These are phyloP conservation scores for Nothopassalora personata DNA, from an alignment of 2,329 filamentous ascomycete species.

Conservation along the genomic window DNA sequence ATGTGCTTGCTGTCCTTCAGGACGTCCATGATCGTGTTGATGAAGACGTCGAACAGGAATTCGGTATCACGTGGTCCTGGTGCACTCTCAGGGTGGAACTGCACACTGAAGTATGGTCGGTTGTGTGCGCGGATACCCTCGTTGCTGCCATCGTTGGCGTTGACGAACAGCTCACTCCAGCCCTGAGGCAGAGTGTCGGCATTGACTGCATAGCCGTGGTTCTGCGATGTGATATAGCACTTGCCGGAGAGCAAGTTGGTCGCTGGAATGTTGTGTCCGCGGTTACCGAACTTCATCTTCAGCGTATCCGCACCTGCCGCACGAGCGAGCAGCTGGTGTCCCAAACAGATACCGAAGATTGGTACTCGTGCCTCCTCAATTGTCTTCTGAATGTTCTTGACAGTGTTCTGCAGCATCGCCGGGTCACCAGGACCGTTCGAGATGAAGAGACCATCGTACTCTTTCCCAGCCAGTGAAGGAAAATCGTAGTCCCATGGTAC, in stretches of 20 bases:
- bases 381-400: conserved; percentile 70
- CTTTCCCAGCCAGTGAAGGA: conserved; percentile 64
- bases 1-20: conserved; percentile 63
- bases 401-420: conserved; percentile 71
- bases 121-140: conserved; percentile 87
- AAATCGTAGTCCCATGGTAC: conserved; percentile 97
- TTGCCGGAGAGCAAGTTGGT: conserved; percentile 92
- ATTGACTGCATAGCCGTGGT: conserved; percentile 94
- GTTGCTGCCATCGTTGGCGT: conserved; percentile 96
- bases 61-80: conserved; percentile 94
- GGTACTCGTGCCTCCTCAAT: conserved; percentile 76
- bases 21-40: conserved; percentile 72
- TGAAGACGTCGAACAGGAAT: conserved; percentile 94
- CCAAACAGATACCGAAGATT: conserved; percentile 93
- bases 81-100: conserved; percentile 97
- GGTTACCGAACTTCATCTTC: conserved; percentile 99
- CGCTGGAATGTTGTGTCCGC: conserved; percentile 96
- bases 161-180: conserved; percentile 94
- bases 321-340: conserved; percentile 85
- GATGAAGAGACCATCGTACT: conserved; percentile 95
- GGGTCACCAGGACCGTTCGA: conserved; percentile 98
- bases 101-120: conserved; percentile 96
- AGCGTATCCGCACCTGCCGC: conserved; percentile 77
- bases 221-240: conserved; percentile 98
- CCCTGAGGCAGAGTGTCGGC: conserved; percentile 65